phyloP scores from a whole-genome alignment of 345 rosid species.

The Excoecaria cochinchinensis region DNA sequence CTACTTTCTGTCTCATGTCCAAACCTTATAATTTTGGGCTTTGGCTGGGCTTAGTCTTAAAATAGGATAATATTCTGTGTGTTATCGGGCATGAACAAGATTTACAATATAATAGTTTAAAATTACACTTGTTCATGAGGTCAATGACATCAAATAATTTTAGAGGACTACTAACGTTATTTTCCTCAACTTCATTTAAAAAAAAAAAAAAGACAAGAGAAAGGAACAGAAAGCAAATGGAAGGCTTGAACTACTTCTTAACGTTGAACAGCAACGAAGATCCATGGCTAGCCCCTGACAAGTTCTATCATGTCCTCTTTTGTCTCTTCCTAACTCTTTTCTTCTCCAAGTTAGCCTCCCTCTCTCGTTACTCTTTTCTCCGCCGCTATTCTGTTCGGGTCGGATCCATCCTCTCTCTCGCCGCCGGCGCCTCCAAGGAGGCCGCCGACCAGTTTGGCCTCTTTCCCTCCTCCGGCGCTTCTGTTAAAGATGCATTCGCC shows the following conservation, averaged over 20 bases:
- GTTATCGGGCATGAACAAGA: too few relatives aligned
- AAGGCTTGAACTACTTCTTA: background rate
- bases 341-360: slow-evolving; percentile 59
- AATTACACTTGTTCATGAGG: too few relatives aligned
- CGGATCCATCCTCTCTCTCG: slow-evolving; percentile 73
- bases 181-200: too few relatives aligned
- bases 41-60: too few relatives aligned
- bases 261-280: slow-evolving; percentile 33
- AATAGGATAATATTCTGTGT: too few relatives aligned
- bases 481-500: slow-evolving; percentile 72
- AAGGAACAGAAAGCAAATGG: background rate
- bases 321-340: slow-evolving; percentile 61
- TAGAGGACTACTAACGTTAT: too few relatives aligned
- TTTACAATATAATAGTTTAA: too few relatives aligned
- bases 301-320: slow-evolving; percentile 79
- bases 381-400: slow-evolving; percentile 52
- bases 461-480: slow-evolving; percentile 88
- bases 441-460: slow-evolving; percentile 76
- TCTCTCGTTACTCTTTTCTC: slow-evolving; percentile 50
- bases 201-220: too few relatives aligned
- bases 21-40: too few relatives aligned
- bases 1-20: too few relatives aligned
- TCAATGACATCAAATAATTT: too few relatives aligned
- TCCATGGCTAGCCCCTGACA: slow-evolving; percentile 86
- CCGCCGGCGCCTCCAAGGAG: slow-evolving; percentile 91